Conservation (phyloP, 768 basidiomycete genomes). For the Lepiota venenata region DNA sequence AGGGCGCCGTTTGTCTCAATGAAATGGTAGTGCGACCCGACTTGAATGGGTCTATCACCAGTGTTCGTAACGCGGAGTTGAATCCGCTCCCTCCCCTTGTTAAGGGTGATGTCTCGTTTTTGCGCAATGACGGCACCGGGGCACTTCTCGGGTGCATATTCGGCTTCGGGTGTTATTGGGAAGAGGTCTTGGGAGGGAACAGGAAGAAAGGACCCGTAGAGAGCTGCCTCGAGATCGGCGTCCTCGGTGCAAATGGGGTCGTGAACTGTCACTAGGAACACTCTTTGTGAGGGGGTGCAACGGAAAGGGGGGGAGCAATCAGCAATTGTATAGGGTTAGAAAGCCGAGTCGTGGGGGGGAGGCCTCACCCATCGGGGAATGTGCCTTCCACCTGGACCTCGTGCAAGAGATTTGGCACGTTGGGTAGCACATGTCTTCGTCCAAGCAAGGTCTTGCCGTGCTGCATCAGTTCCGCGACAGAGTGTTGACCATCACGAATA, state of each 20-base stretch:
- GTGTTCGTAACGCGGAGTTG: slow-evolving; percentile 80
- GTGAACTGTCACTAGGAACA: slow-evolving; percentile 97
- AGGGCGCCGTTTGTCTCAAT: slow-evolving; percentile 83
- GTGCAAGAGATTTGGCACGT: slow-evolving; percentile 70
- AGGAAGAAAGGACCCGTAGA: slow-evolving; percentile 95
- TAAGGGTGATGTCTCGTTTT: slow-evolving; percentile 68
- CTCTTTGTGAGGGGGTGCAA: slow-evolving; percentile 34
- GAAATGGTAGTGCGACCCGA: slow-evolving; percentile 96
- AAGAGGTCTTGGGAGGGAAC: slow-evolving; percentile 66
- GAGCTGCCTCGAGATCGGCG: slow-evolving; percentile 75
- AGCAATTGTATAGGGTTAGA: slow-evolving; percentile 3
- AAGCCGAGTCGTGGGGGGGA: no score
- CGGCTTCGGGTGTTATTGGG: slow-evolving; percentile 45
- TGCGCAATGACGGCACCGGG: slow-evolving; percentile 78
- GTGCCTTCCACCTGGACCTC: slow-evolving; percentile 96
- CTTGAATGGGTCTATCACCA: slow-evolving; percentile 91
- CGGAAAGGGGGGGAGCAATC: not conserved
- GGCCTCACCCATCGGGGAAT: slow-evolving; percentile 74
- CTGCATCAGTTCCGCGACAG: slow-evolving; percentile 91
- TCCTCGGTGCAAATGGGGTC: slow-evolving; percentile 87
- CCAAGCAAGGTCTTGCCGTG: slow-evolving; percentile 88
- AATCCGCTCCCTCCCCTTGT: slow-evolving; percentile 67
- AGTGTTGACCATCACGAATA: slow-evolving; percentile 86
- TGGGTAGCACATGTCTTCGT: slow-evolving; percentile 82
- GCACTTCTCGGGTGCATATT: slow-evolving; percentile 48